Base-by-base conservation (phyloP, 768 basidiomycete species). In the Antrodiella citrinella region DNA sequence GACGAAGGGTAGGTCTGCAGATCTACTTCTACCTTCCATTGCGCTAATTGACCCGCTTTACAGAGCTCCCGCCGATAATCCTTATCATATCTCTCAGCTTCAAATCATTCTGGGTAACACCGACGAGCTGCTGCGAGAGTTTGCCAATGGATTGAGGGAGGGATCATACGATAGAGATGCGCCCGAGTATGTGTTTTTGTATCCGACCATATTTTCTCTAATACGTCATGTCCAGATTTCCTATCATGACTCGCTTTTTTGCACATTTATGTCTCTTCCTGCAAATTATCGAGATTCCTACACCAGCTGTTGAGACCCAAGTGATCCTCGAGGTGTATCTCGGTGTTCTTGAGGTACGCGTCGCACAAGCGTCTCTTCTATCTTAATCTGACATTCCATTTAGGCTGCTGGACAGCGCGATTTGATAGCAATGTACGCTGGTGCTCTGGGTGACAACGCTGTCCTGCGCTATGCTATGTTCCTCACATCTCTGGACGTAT, bases 381-480 rank as follows among this genome's bases (percentile, higher is more conserved):
- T 13, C 43, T 2, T 21, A 26, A 26, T 44, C 23, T 45, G 48
- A n/a, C n/a, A n/a, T 47, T n/a, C 18, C 35, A 19, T 43, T 10
- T 55, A 87, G 83, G 72, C 73, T 39, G 85, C 88, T 15, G 88
- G 86, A 15, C 75, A 93, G 66, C 77, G 89, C 26, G 81, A 86
- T 39, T 75, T 98, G 15, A 92, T 98, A 11, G 93, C 95, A 0
- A 80, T 96, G 73, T 98, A 99, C 64, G 92, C 92, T 4, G 82
- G 89, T 12, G 89, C 90, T 23, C 69, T 98, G 19, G 89, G 92
- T 4, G 85, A 91, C 59, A 91, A 91, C 55, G 92, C 92, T 2
- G 82, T 95, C 30, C 87, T 92, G 58, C 84, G 91, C 26, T 98
- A 97, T 58, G 92, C 93, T 0, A 71, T 84, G 58, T 97, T 93